Conservation (phyloP, 768 basidiomycete genomes). For the Rubroboletus satanas region DNA sequence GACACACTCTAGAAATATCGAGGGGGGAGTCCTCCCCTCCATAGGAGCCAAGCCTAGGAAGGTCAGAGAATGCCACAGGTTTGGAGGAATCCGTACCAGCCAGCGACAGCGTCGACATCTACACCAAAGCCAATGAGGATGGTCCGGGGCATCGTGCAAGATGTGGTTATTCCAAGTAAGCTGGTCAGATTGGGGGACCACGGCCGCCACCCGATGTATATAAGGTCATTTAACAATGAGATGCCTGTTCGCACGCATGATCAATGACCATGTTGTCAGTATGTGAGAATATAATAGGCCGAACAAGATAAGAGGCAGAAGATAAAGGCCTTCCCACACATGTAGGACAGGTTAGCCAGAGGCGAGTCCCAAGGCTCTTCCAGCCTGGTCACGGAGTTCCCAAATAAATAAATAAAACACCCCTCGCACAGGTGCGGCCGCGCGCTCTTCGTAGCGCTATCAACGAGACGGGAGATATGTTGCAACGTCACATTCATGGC, state of each 20-base stretch:
- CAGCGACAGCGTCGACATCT: constrained; percentile 75
- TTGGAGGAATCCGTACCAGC: constrained; percentile 44
- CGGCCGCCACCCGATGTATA: neutral
- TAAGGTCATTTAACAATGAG: neutral
- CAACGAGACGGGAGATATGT: constrained; percentile 23
- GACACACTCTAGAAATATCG: constrained; percentile 58
- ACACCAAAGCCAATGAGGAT: constrained; percentile 62
- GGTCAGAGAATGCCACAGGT: neutral
- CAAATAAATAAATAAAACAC: constrained; percentile 8
- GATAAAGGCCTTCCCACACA: neutral
- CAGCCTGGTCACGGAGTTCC: constrained; percentile 6
- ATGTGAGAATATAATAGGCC: neutral
- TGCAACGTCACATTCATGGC: constrained; percentile 11
- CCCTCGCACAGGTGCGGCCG: constrained; percentile 9
- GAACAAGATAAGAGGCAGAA: neutral
- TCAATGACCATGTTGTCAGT: neutral
- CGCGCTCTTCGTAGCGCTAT: constrained; percentile 9
- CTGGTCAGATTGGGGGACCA: neutral
- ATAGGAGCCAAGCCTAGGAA: constrained; percentile 61
- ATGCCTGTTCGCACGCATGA: neutral
- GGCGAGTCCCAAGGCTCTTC: neutral
- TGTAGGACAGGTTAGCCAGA: neutral
- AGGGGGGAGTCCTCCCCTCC: constrained; percentile 70
- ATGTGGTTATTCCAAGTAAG: neutral
- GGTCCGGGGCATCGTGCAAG: constrained; percentile 45